These are phyloP conservation scores for Neurospora sp. DNA, from an alignment of 495 filamentous ascomycete species.

Conservation along the genomic window DNA sequence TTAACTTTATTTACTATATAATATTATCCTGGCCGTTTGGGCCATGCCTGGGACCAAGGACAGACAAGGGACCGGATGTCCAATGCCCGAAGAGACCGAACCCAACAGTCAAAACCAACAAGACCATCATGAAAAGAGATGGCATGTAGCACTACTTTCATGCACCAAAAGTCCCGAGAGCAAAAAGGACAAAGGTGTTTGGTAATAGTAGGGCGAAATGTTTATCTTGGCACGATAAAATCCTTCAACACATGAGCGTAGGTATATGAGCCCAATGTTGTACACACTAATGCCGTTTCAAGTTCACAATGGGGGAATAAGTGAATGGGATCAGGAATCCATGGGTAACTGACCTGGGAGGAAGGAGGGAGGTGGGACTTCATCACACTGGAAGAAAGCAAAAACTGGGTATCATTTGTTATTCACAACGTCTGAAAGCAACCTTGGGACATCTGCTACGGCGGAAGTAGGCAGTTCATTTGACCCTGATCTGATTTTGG, in stretches of 20 bases:
- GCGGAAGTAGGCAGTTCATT: slow-evolving; percentile 25
- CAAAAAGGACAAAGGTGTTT: background rate
- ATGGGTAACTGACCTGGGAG: background rate
- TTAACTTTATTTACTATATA: background rate
- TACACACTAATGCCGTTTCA: background rate
- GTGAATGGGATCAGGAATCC: background rate
- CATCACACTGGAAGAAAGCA: background rate
- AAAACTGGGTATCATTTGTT: background rate
- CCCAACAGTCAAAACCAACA: background rate
- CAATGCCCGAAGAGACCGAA: background rate
- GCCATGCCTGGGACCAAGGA: background rate
- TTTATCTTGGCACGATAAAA: background rate
- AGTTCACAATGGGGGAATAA: background rate
- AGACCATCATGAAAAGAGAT: background rate
- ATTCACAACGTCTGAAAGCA: background rate
- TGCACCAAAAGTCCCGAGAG: background rate
- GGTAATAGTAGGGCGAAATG: background rate
- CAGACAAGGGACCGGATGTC: background rate
- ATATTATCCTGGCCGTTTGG: background rate
- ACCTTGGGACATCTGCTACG: slow-evolving; percentile 2
- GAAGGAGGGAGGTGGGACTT: background rate
- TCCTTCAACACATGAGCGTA: background rate
- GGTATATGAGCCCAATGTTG: background rate
- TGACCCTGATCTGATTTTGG: slow-evolving; percentile 28
- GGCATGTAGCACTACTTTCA: background rate